These are phyloP conservation scores for Helotiales sp. DNA, from an alignment of 2,329 filamentous ascomycete genomes.

Conservation along the genomic window DNA sequence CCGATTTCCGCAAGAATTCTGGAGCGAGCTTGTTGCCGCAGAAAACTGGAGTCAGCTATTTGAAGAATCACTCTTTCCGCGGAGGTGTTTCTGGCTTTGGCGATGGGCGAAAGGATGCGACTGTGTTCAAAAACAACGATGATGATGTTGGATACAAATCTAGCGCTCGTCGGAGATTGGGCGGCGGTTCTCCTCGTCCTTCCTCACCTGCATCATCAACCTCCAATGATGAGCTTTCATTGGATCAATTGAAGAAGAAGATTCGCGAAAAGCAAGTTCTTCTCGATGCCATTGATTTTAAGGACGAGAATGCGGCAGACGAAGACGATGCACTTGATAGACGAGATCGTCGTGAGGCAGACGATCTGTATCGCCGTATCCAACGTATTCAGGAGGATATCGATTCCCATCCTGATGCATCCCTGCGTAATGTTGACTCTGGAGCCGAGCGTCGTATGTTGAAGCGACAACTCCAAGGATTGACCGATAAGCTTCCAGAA, in stretches of 20 bases:
- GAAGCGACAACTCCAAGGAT: conserved; percentile 84
- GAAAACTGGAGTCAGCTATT: conserved; percentile 96
- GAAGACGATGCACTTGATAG: conserved; percentile 92
- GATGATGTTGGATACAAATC: conserved; percentile 92
- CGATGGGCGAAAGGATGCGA: conserved; percentile 84
- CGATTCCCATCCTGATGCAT: conserved; percentile 83
- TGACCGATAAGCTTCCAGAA: conserved; percentile 89
- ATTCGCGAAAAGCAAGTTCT: conserved; percentile 94
- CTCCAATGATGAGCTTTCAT: conserved; percentile 78
- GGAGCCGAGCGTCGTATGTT: conserved; percentile 86
- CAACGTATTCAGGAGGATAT: conserved; percentile 93
- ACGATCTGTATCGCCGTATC: conserved; percentile 92
- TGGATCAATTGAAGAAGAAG: conserved; percentile 90
- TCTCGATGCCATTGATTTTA: conserved; percentile 94
- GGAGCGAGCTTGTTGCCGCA: conserved; percentile 91
- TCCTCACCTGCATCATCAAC: conserved; percentile 71
- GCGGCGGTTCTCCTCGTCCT: conserved; percentile 76
- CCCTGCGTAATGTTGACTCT: conserved; percentile 73
- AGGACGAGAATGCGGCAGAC: conserved; percentile 86
- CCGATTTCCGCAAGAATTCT: conserved; percentile 84
- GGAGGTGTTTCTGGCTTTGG: conserved; percentile 59
- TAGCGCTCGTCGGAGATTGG: conserved; percentile 84
- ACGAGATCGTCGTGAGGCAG: conserved; percentile 87
- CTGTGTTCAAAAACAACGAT: conserved; percentile 95
- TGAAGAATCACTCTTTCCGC: conserved; percentile 93